Conservation (phyloP, 1,284 basidiomycete species). For the Pseudozyma thailandica region DNA sequence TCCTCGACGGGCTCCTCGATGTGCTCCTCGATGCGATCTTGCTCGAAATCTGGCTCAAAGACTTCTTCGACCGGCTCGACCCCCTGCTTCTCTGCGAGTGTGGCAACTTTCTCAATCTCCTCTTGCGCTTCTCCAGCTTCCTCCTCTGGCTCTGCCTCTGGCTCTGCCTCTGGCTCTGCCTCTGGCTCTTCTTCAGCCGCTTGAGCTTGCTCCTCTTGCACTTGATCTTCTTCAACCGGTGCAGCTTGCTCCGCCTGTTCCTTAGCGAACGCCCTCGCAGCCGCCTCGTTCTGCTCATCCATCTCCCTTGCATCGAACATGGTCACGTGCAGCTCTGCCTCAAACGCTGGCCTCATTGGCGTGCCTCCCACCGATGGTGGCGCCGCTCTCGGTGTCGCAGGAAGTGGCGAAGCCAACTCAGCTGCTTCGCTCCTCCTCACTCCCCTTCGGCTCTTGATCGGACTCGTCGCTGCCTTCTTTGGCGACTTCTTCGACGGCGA, state of each 20-base stretch:
- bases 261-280: constrained; percentile 10
- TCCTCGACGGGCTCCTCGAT: not conserved
- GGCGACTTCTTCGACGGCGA: constrained; percentile 19
- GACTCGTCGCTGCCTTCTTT: constrained; percentile 17
- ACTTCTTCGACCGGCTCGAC: not conserved
- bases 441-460: constrained; percentile 20
- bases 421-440: constrained; percentile 35
- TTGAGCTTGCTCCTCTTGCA: not conserved
- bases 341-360: constrained; percentile 14
- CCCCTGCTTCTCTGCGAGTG: not conserved
- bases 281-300: constrained; percentile 33
- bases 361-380: not conserved
- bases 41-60: too few relatives aligned
- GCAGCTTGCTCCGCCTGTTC: not conserved
- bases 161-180: too few relatives aligned
- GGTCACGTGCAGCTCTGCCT: constrained; percentile 42
- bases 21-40: too few relatives aligned
- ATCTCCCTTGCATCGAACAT: constrained; percentile 27
- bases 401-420: constrained; percentile 15
- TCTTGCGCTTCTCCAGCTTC: not conserved
- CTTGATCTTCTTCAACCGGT: not conserved
- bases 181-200: not conserved
- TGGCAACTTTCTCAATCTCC: not conserved
- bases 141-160: constrained; percentile 1
- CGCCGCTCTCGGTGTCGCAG: constrained; percentile 8